Evolutionary conservation across 805 yeast genomes (phyloP), one percentile per base, ranked within the genome.

Genomic region (Saccharomycopsis sp.): DNA sequence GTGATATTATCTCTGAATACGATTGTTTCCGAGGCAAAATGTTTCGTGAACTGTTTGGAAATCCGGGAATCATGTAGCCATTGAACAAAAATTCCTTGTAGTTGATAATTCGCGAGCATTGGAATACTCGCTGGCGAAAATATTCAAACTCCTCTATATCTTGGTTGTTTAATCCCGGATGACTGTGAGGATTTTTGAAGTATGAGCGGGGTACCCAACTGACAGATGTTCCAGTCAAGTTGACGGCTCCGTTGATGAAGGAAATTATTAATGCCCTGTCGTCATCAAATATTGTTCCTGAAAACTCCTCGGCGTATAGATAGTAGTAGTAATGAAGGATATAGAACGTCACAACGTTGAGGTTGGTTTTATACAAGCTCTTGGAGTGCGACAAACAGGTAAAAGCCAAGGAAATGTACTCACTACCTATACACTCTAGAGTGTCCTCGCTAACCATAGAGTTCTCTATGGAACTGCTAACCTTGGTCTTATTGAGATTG

Each of bases 351-450:
- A 60, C 3, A 23, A 53, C 51, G 15, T 17, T 42, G 35, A 58
- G 47, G 29, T 54, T 61, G 3, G 23, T 38, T 23, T 58, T 58
- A 12, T 38, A 22, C 25, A 58, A 53, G 3, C 53, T 52, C 35
- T 61, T 61, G n/a, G 54, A 52, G 20, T 58, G 59, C 23, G 55
- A 38, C 2, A 59, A 41, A 38, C 63, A 61, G 8, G 23, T 38
- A 29, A 50, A 50, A 20, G 61, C 62, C 41, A 58, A 44, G 19
- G 55, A 50, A 15, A 61, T 25, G 41, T 53, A 58, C 19, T 47
- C 49, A 7, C 56, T 25, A 1, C 58, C 53, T 20, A 58, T 50
- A 25, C 42, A 55, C 14, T 53, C 52, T 15, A 58, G 42, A 14
- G 14, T 41, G 17, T 44, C 20, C n/a, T 14, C 15, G 25, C 47